Percentiles rank a stretch among this genome's conserved stretches.
Conservation (phyloP, 768 basidiomycete genomes). For the Termitomyces bulborhizus region DNA sequence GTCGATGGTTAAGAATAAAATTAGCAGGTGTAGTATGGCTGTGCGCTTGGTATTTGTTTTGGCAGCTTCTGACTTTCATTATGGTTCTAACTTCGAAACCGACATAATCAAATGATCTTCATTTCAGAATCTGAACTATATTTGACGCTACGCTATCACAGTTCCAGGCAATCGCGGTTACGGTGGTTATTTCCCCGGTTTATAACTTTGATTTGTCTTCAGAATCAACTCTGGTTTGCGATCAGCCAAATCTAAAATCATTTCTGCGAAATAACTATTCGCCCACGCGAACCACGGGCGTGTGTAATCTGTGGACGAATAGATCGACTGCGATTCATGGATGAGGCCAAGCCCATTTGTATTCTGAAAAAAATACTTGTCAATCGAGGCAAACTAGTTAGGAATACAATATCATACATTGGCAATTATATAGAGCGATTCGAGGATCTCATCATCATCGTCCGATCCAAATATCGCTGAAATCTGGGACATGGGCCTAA, state of each 20-base stretch:
- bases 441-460: conserved; percentile 61
- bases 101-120: not conserved
- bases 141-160: conserved; percentile 3
- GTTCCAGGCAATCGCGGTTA: conserved; percentile 7
- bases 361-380: conserved; percentile 36
- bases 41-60: not conserved
- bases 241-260: conserved; percentile 70
- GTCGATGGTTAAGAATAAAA: not conserved
- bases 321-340: conserved; percentile 69
- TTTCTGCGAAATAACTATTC: conserved; percentile 79
- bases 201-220: conserved; percentile 47
- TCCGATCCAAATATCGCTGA: conserved; percentile 71
- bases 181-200: conserved; percentile 34
- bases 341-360: conserved; percentile 72
- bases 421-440: conserved; percentile 55
- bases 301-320: conserved; percentile 50
- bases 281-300: conserved; percentile 82
- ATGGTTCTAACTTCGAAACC: not conserved
- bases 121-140: not conserved
- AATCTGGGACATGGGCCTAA: conserved; percentile 74
- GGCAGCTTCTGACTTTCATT: not conserved
- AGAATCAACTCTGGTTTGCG: conserved; percentile 69
- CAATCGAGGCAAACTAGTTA: not conserved
- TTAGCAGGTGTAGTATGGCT: not conserved
- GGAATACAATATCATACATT: conserved; percentile 45